A percentile compares a stretch with the other conserved stretches of the same genome.
Conservation (phyloP, 305 asterid genomes). For the Fraxinus sp. region DNA sequence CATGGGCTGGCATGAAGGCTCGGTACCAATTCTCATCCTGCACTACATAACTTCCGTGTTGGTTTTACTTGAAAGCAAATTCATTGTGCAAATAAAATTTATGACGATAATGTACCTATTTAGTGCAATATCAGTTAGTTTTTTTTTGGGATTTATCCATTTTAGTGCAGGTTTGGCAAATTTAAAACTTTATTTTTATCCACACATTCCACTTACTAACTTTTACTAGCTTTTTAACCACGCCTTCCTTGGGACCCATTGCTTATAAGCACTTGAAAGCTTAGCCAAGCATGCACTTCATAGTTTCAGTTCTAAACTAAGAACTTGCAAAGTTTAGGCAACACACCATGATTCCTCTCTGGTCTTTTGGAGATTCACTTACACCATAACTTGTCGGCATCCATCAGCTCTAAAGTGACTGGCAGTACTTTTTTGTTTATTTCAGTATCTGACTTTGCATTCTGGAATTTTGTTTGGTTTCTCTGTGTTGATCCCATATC, state of each 20-base stretch:
- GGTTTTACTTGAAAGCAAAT: slow-evolving; percentile 1
- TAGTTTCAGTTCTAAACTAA: background rate
- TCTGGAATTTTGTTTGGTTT: slow-evolving; percentile 35
- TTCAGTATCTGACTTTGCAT: background rate
- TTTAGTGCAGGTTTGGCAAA: background rate
- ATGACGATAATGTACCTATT: background rate
- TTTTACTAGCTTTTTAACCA: background rate
- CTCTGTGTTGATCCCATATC: slow-evolving; percentile 29
- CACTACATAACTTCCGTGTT: slow-evolving; percentile 26
- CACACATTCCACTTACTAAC: background rate
- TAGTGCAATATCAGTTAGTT: background rate
- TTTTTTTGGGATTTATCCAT: background rate
- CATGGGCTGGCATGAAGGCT: slow-evolving; percentile 99
- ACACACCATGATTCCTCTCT: background rate
- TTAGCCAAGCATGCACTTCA: background rate
- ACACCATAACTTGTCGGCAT: slow-evolving; percentile 18
- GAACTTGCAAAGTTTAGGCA: background rate
- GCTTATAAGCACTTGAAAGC: background rate
- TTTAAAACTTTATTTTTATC: background rate
- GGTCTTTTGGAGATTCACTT: slow-evolving; percentile 27
- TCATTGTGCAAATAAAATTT: slow-evolving; percentile 9
- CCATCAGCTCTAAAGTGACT: slow-evolving; percentile 33
- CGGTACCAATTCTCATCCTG: slow-evolving; percentile 79
- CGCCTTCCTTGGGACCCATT: background rate
- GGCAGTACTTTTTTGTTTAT: slow-evolving; percentile 19